These are phyloP conservation scores for Eimeria mitis DNA, from an alignment of 169 alveolate species.

Conservation along the genomic window DNA sequence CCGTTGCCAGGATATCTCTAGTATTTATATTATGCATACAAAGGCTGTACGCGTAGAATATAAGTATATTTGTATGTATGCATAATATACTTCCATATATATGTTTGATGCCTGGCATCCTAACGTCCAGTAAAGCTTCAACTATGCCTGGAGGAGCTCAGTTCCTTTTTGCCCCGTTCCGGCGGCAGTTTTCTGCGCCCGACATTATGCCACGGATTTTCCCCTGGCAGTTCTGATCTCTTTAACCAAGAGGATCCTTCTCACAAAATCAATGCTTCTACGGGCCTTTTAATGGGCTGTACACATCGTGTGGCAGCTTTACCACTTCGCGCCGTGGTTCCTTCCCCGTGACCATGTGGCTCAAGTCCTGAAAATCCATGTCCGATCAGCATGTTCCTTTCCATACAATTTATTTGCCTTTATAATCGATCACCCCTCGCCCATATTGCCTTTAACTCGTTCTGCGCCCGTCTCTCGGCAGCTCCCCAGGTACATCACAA, in stretches of 20 bases:
- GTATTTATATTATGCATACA: neutral
- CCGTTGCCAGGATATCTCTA: neutral
- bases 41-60: neutral
- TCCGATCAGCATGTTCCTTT: neutral
- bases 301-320: too few species aligned
- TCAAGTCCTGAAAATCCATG: neutral
- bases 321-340: neutral
- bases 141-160: neutral
- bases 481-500: neutral
- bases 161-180: neutral
- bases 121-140: neutral
- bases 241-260: too few species aligned
- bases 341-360: neutral
- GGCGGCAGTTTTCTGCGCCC: neutral
- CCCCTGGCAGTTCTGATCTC: too few species aligned
- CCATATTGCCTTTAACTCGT: neutral
- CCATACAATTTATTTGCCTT: neutral
- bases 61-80: neutral
- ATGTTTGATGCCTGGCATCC: neutral
- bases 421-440: neutral
- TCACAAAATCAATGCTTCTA: too few species aligned
- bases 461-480: neutral
- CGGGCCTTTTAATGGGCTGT: too few species aligned
- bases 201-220: too few species aligned
- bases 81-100: neutral